Base-by-base conservation (phyloP, 768 basidiomycete species). In the Lentinula guzmanii region DNA sequence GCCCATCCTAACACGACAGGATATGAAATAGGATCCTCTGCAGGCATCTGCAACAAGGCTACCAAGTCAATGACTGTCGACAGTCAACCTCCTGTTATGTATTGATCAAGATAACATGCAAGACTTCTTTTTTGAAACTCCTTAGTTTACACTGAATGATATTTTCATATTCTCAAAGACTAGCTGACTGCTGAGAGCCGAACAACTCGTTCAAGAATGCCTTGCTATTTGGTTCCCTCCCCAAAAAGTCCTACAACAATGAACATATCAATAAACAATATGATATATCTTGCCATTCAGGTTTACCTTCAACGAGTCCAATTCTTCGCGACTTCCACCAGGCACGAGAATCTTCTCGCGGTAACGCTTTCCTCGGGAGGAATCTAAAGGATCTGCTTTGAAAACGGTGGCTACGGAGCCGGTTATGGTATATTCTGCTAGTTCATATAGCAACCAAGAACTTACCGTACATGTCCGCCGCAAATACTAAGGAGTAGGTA, bases 291-390 rank as follows among this genome's bases (percentile, higher is more conserved):
- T 6, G 31, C 45, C 51, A 39, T 39, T 15, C 51, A 60, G 24
- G 53, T 73, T 34, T 64, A 87, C 90, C 79, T 88, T 80, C 61
- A 95, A 79, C n/a, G 87, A 88, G 51, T 90, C 87, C 60, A 85
- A 72, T 66, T 93, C 93, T 63, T 95, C 91, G 11, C 88, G 82
- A 64, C 86, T 89, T 31, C 90, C 91, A 28, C 93, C 91, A 7
- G 82, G 82, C 35, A 75, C 71, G 16, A 95, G 78, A 63, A 95
- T 93, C 71, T 86, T 86, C 62, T 89, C 81, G 2, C 91, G 82
- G 70, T 95, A 95, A 28, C 72, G 75, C 63, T 79, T 76, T 3
- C 93, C 91, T 15, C 83, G 82, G 24, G 71, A 74, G 0, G 89
- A 84, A 67, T 87, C 84, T 61, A 95, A 77, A 18, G 91, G 91